Conservation (phyloP, 2,329 filamentous ascomycete genomes). For the Fusarium coffeatum region DNA sequence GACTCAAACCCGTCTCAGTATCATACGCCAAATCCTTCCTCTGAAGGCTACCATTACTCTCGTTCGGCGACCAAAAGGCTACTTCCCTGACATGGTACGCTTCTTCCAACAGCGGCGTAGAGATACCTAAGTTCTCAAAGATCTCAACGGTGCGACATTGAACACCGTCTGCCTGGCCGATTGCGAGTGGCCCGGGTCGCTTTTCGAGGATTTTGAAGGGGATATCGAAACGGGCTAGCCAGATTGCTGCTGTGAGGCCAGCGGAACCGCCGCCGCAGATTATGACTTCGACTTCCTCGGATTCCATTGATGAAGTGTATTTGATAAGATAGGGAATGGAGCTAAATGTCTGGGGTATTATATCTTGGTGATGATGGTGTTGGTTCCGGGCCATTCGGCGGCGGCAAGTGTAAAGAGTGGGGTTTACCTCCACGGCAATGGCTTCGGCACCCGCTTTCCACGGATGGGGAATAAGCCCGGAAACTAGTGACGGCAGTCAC, state of each 20-base stretch:
- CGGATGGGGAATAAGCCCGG: constrained; percentile 2
- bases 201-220: constrained; percentile 19
- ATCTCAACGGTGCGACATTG: constrained; percentile 77
- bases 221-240: constrained; percentile 20
- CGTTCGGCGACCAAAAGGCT: constrained; percentile 70
- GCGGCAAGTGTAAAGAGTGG: background rate
- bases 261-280: constrained; percentile 25
- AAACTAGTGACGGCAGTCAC: background rate
- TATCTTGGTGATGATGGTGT: background rate
- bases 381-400: background rate
- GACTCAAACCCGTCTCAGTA: constrained; percentile 69
- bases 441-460: constrained; percentile 10
- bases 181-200: constrained; percentile 2
- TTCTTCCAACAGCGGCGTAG: constrained; percentile 71
- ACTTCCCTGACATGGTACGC: constrained; percentile 74
- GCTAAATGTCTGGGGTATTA: background rate
- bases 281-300: constrained; percentile 11
- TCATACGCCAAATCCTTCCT: constrained; percentile 72
- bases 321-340: background rate
- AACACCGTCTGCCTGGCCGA: constrained; percentile 59
- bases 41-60: constrained; percentile 63
- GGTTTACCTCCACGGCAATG: constrained; percentile 8
- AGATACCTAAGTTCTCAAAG: constrained; percentile 76
- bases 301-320: background rate
- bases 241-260: constrained; percentile 20